Evolutionary conservation across 2,329 filamentous ascomycete genomes (phyloP), one percentile per base, ranked within the genome.

Genomic region (Alternaria arbusti): DNA sequence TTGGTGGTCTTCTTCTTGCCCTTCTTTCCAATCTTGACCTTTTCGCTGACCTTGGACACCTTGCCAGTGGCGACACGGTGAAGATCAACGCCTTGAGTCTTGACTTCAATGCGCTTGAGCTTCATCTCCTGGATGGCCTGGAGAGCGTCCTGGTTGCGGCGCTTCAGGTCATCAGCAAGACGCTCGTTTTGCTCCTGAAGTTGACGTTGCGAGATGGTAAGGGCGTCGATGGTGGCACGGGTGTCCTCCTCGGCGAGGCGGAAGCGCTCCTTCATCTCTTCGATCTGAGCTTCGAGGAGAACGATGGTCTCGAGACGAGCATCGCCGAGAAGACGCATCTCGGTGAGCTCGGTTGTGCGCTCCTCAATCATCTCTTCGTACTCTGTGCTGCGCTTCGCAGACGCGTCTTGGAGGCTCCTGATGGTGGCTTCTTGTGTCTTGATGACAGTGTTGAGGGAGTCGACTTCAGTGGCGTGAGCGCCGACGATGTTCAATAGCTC

Each of bases 341-440:
- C 77, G 36, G 78, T 71, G 22, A 80, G 74, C 57, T 80, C 72
- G 28, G 57, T 49, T 20, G 66, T 65, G 66, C 74, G 76, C 43
- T 77, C 73, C 15, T 64, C 60, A 25, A 80, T 57, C 8, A 64
- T 57, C 13, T 68, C 63, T 10, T 73, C 70, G 57, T 78, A 71
- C 49, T 79, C 73, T 6, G 57, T 55, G 1, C 57, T 52, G 13
- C 69, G 72, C 26, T 74, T 57, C n/a, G 64, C 71, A 7, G 71
- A 70, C 4, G 68, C 70, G 8, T 68, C 61, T 47, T 74, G 75
- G 5, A 82, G 72, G 12, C 69, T 68, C 6, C 70, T 69, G 55
- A 84, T 82, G 26, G 80, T 79, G 30, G 77, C 74, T 23, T 81
- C 76, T 20, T 81, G 78, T 12, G 77, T 76, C 4, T 68, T 69